A percentile compares a stretch with the other conserved stretches of the same genome.
Conservation (phyloP, 371 early-diverging fungal genomes). For the Encephalitozoon cuniculi region DNA sequence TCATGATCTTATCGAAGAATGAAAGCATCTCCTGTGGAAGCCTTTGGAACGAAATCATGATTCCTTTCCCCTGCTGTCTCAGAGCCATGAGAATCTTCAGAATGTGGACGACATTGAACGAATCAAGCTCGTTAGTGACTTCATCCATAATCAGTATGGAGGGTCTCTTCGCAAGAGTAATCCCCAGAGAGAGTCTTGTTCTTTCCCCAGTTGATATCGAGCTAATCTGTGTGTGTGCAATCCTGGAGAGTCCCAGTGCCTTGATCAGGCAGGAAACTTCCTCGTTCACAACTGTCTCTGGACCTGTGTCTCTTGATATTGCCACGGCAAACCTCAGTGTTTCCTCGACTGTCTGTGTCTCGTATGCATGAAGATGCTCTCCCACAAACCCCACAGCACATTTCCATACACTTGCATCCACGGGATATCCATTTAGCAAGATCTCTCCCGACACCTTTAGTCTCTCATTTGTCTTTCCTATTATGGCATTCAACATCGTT, state of each 20-base stretch:
- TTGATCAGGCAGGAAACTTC: constrained; percentile 47
- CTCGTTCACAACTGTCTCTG: constrained; percentile 41
- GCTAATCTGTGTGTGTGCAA: constrained; percentile 48
- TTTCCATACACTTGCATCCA: constrained; percentile 22
- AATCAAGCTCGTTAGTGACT: constrained; percentile 74
- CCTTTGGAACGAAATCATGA: constrained; percentile 80
- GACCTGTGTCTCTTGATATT: constrained; percentile 59
- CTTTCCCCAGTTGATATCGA: constrained; percentile 58
- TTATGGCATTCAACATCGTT: constrained; percentile 23
- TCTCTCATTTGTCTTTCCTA: constrained; percentile 19
- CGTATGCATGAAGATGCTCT: constrained; percentile 62
- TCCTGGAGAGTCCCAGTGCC: constrained; percentile 51
- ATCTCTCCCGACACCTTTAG: constrained; percentile 65
- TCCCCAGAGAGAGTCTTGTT: constrained; percentile 55
- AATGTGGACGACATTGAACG: constrained; percentile 75
- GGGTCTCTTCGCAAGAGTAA: constrained; percentile 49
- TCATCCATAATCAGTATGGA: constrained; percentile 67
- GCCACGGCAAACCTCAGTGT: constrained; percentile 47
- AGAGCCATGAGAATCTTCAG: constrained; percentile 71
- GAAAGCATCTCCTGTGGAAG: constrained; percentile 76
- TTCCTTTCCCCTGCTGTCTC: constrained; percentile 69
- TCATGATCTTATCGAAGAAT: constrained; percentile 73
- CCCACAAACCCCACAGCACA: constrained; percentile 62
- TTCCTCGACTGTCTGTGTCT: constrained; percentile 51
- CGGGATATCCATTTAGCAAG: constrained; percentile 68